phyloP scores from a whole-genome alignment of 2,329 filamentous ascomycete genomes.

The Stagonosporopsis chrysanthemi region DNA sequence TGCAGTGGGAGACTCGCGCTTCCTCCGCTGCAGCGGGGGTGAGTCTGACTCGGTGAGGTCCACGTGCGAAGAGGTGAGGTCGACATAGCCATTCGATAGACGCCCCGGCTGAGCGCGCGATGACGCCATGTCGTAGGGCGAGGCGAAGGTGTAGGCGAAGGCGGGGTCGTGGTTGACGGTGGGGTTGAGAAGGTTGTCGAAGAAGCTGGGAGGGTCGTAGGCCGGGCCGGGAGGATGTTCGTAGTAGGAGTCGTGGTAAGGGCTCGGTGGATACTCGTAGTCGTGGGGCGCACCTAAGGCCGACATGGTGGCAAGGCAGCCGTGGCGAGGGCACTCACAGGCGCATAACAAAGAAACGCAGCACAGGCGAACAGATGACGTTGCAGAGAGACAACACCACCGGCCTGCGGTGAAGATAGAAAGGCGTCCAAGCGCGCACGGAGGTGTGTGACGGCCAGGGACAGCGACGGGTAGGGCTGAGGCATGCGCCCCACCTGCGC shows the following conservation, averaged over 20 bases:
- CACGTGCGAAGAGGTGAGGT: conserved; percentile 36
- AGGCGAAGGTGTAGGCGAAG: conserved; percentile 11
- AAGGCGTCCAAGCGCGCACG: conserved; percentile 12
- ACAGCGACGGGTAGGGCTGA: conserved; percentile 19
- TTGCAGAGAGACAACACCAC: neutral
- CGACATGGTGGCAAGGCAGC: conserved; percentile 17
- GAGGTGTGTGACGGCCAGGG: conserved; percentile 4
- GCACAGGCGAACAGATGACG: neutral
- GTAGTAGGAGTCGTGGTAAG: neutral
- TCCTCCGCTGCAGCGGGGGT: conserved; percentile 27
- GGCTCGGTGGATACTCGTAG: conserved; percentile 2
- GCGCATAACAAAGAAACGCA: neutral
- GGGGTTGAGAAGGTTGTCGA: conserved; percentile 19
- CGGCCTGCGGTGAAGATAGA: conserved; percentile 7
- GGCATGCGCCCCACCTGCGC: neutral
- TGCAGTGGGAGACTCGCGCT: conserved; percentile 31
- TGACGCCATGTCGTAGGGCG: conserved; percentile 30
- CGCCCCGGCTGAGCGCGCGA: conserved; percentile 29
- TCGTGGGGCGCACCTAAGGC: conserved; percentile 8
- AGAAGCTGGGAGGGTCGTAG: conserved; percentile 4
- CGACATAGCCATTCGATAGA: conserved; percentile 48
- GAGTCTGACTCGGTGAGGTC: conserved; percentile 28
- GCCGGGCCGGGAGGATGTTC: neutral
- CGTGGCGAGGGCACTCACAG: neutral
- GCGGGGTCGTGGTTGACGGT: conserved; percentile 6